Percentiles rank a stretch among this genome's conserved stretches.
These are phyloP conservation scores for Ceratocystis lukuohia DNA, from an alignment of 2,329 filamentous ascomycete genomes.

Conservation along the genomic window DNA sequence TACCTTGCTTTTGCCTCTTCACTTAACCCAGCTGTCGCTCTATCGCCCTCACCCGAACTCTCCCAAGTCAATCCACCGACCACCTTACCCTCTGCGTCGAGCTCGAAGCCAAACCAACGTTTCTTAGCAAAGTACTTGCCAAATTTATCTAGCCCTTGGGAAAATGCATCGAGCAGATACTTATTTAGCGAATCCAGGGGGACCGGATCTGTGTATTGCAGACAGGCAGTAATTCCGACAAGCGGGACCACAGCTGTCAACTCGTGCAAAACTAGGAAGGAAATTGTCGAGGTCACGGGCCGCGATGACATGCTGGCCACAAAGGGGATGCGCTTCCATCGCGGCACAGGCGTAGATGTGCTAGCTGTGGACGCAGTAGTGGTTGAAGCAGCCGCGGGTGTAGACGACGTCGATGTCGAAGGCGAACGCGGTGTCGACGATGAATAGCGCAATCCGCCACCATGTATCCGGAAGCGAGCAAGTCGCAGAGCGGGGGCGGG, in stretches of 20 bases:
- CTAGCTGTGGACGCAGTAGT: neutral
- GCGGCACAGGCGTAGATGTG: neutral
- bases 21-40: slow-evolving; percentile 25
- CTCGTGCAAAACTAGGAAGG: slow-evolving; percentile 86
- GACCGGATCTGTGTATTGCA: slow-evolving; percentile 67
- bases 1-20: slow-evolving; percentile 29
- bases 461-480: neutral
- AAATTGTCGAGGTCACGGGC: slow-evolving; percentile 67
- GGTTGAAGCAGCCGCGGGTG: neutral
- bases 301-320: slow-evolving; percentile 57
- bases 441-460: neutral
- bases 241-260: slow-evolving; percentile 75
- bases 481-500: neutral
- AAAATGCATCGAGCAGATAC: slow-evolving; percentile 38
- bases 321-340: slow-evolving; percentile 33
- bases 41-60: slow-evolving; percentile 22
- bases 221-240: slow-evolving; percentile 56
- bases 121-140: slow-evolving; percentile 65
- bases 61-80: slow-evolving; percentile 24
- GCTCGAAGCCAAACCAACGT: slow-evolving; percentile 58
- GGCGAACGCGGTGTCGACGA: slow-evolving; percentile 1
- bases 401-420: neutral
- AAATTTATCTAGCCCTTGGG: slow-evolving; percentile 57
- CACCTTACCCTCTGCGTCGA: slow-evolving; percentile 28
- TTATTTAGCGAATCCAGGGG: slow-evolving; percentile 43